Evolutionary conservation across 2,329 filamentous ascomycete species (phyloP).

Genomic region (Fusarium sp.): DNA sequence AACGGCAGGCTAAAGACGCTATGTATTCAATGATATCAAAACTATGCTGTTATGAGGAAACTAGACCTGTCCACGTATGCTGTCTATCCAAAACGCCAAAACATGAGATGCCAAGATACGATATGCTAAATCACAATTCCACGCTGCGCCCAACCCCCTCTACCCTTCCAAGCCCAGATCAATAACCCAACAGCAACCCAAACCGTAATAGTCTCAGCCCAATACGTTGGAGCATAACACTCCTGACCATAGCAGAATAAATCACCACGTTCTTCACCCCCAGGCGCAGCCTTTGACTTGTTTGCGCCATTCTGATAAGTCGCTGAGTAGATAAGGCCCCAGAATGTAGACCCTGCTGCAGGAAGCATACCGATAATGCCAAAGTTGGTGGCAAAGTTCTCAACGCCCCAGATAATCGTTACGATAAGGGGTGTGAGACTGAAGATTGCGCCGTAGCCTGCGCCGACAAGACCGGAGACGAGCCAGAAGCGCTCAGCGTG

Average conservation of each 20-base stretch:
- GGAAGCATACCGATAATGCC: constrained; percentile 94
- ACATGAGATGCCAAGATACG: constrained; percentile 8
- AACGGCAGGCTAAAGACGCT: background rate
- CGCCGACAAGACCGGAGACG: constrained; percentile 85
- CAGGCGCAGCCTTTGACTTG: constrained; percentile 50
- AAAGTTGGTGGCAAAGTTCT: constrained; percentile 99
- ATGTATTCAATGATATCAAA: background rate
- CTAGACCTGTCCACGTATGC: constrained; percentile 21
- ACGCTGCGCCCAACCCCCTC: constrained; percentile 78
- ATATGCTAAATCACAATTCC: constrained; percentile 72
- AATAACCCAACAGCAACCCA: constrained; percentile 81
- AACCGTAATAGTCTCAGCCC: constrained; percentile 85
- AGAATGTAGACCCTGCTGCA: constrained; percentile 87
- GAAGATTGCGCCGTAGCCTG: constrained; percentile 94
- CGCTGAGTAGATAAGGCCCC: constrained; percentile 88
- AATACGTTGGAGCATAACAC: constrained; percentile 87
- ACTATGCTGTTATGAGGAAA: constrained; percentile 10
- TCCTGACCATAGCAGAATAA: constrained; percentile 82
- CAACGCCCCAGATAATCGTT: constrained; percentile 97
- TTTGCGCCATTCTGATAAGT: constrained; percentile 79
- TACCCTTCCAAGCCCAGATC: constrained; percentile 84
- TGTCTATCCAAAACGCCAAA: constrained; percentile 35
- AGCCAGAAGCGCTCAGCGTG: constrained; percentile 86
- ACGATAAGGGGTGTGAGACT: constrained; percentile 91
- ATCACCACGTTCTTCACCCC: constrained; percentile 56